Evolutionary conservation across 164 flowering plant species (phyloP).

Genomic region (Aristolochia fimbriata): DNA sequence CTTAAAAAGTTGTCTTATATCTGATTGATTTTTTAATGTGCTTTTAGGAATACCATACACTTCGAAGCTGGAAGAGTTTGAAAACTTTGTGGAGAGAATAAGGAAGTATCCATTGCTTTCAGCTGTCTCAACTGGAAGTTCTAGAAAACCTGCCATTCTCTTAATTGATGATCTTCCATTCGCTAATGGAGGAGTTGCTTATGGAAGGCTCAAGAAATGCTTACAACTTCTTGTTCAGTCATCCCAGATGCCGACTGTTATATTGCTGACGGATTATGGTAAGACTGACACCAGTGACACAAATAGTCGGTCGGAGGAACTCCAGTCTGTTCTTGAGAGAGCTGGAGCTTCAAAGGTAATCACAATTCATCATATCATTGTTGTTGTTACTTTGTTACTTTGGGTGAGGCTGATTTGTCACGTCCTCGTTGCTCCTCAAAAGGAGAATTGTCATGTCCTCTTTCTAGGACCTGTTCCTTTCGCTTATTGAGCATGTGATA

Average conservation of each 20-base stretch:
- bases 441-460: no score
- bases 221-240: background rate
- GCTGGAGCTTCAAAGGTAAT: constrained; percentile 87
- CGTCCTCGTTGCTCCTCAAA: no score
- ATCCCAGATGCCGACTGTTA: background rate
- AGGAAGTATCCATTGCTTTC: constrained; percentile 60
- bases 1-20: background rate
- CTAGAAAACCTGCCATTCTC: constrained; percentile 29
- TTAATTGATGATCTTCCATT: constrained; percentile 1
- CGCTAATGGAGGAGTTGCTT: constrained; percentile 17
- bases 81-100: constrained; percentile 63
- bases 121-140: constrained; percentile 19
- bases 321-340: constrained; percentile 50
- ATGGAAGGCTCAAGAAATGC: constrained; percentile 3
- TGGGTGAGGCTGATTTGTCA: no score
- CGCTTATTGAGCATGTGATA: no score
- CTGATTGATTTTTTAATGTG: background rate
- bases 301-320: constrained; percentile 39
- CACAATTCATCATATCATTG: no score
- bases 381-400: no score
- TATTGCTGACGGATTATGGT: background rate
- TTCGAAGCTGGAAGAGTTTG: constrained; percentile 92
- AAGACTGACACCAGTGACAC: background rate
- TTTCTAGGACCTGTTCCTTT: no score
- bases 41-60: constrained; percentile 52